Evolutionary conservation across 805 yeast genomes (phyloP), one percentile per base, ranked within the genome.

Genomic region (Starmerella apicola): DNA sequence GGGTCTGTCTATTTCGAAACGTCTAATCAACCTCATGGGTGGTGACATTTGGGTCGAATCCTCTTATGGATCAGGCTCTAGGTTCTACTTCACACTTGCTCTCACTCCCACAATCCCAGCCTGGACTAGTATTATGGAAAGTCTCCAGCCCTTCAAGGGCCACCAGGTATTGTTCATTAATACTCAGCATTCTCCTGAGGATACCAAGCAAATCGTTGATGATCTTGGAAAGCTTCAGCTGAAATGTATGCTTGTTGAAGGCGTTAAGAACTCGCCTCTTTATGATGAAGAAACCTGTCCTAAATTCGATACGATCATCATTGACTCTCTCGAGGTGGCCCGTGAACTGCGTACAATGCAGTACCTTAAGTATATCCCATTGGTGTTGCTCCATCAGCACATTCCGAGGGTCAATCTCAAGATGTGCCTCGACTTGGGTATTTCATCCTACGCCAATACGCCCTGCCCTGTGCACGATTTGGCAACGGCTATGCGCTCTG

Each of bases 11-110:
- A 83, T 83, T 58, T 84, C 94, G 8, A 82, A 81, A 58, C 84
- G 82, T 52, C 68, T 83, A 51, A 83, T 84, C 54, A 86, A 81
- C 53, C 68, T 83, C 48, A 83, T 84, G 94, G 94, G 94, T 32
- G 95, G 94, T 56, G 88, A 80, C 48, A 82, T 83, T 46, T 82
- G 94, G 94, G 94, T 84, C 21, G 73, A 81, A 18, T 81, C 93
- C 0, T 70, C 69, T 44, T 81, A 76, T 54, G 91, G 88, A 20
- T 66, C 71, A 52, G 95, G 95, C 1, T 81, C 93, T 2, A 77
- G 79, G 53, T 83, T 83, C 58, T 79, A 74, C 60, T 83, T 83
- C 60, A 81, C 94, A 0, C 73, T 83, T 18, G 70, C 78, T 36
- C 84, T 82, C n/a, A 68, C 81, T 4, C 83, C 82, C 7, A 81